Evolutionary conservation across 441 rosid species (phyloP).

Genomic region (Brassica hybrid): DNA sequence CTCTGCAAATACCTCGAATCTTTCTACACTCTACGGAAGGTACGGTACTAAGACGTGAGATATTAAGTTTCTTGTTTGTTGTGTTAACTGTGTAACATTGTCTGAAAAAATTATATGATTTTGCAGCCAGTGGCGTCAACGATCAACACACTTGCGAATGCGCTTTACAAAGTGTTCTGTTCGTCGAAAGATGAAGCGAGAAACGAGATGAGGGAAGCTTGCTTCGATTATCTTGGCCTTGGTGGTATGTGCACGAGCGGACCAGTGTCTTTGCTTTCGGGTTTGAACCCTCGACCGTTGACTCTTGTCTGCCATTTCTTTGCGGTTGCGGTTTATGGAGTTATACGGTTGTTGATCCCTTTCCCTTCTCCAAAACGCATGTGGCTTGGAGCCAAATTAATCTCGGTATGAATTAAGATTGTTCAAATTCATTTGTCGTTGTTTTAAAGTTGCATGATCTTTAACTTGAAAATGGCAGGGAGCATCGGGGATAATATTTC

Average conservation of each 20-base stretch:
- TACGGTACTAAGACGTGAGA: conserved; percentile 28
- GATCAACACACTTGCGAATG: conserved; percentile 82
- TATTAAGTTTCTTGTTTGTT: background rate
- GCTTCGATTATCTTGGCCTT: conserved; percentile 81
- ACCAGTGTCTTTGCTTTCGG: conserved; percentile 78
- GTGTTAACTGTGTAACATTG: background rate
- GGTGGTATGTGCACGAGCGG: conserved; percentile 78
- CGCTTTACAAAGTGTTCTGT: conserved; percentile 82
- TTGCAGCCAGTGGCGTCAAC: conserved; percentile 90
- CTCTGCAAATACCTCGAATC: conserved; percentile 89
- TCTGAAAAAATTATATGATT: background rate
- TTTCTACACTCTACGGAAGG: conserved; percentile 92
- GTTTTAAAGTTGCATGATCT: background rate
- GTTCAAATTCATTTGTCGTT: background rate
- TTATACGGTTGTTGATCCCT: conserved; percentile 77
- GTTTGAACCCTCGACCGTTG: conserved; percentile 77
- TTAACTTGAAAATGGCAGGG: conserved; percentile 49
- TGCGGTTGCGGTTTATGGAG: conserved; percentile 81
- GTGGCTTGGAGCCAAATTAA: conserved; percentile 80
- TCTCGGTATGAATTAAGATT: conserved; percentile 50
- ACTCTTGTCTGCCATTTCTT: conserved; percentile 83
- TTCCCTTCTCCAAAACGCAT: conserved; percentile 81
- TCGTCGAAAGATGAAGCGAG: conserved; percentile 75
- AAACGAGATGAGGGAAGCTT: conserved; percentile 83
- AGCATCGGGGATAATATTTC: conserved; percentile 90